These are phyloP conservation scores for Paramecium tetraurelia DNA, from an alignment of 73 alveolate species.

Conservation along the genomic window DNA sequence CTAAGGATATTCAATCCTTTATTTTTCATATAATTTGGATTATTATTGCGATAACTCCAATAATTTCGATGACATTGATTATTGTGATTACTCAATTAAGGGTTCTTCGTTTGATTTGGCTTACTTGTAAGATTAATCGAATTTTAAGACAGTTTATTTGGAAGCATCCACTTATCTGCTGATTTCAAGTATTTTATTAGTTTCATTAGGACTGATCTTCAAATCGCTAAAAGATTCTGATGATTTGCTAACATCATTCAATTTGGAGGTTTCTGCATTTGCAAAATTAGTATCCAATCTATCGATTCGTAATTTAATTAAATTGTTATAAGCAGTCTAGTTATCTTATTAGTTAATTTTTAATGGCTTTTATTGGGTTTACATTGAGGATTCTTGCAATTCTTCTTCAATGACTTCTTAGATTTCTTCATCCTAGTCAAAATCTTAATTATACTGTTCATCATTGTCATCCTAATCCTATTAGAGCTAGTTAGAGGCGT, in stretches of 20 bases:
- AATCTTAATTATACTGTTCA: slow-evolving; percentile 7
- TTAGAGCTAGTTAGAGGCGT: background rate
- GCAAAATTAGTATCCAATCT: background rate
- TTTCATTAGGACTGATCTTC: background rate
- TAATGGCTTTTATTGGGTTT: background rate
- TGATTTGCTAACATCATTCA: background rate
- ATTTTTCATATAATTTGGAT: background rate
- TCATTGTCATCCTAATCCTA: background rate
- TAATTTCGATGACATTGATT: background rate
- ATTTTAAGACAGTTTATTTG: background rate
- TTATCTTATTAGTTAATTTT: background rate
- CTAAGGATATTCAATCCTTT: background rate
- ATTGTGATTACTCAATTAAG: background rate
- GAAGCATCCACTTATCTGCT: background rate
- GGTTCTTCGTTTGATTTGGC: background rate
- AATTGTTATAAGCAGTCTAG: background rate
- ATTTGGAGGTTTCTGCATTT: background rate
- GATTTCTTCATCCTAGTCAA: slow-evolving; percentile 18
- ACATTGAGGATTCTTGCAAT: background rate
- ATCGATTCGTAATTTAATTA: background rate
- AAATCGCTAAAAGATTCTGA: background rate
- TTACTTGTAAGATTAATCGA: background rate
- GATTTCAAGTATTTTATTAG: background rate
- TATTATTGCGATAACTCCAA: background rate
- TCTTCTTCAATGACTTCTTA: background rate